These are phyloP conservation scores for Gentiana straminea DNA, from an alignment of 257 asterid genomes.

Conservation along the genomic window DNA sequence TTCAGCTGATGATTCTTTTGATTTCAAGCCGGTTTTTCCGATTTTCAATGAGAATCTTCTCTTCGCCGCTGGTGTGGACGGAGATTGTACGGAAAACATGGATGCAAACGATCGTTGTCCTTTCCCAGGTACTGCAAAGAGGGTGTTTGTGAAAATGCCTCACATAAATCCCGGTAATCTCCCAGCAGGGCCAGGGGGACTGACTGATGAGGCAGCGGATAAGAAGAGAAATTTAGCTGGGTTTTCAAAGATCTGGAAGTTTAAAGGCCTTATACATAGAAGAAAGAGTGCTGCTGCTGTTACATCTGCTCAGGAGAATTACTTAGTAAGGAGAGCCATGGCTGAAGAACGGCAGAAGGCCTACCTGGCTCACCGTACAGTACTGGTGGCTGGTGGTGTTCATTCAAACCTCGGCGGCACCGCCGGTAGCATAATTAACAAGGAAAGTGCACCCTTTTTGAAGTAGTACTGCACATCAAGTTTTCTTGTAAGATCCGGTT, in stretches of 20 bases:
- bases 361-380: slow-evolving; percentile 84
- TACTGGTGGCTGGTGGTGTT: slow-evolving; percentile 44
- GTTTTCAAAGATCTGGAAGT: slow-evolving; percentile 55
- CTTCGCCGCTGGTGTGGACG: slow-evolving; percentile 23
- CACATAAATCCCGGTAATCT: not conserved
- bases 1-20: slow-evolving; percentile 70
- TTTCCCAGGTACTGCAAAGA: slow-evolving; percentile 23
- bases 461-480: not conserved
- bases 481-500: too few relatives aligned
- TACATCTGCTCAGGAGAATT: slow-evolving; percentile 59
- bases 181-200: slow-evolving; percentile 15
- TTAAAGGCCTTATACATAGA: slow-evolving; percentile 46
- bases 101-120: slow-evolving; percentile 19
- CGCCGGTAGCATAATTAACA: slow-evolving; percentile 29
- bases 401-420: slow-evolving; percentile 71
- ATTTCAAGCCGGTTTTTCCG: slow-evolving; percentile 65
- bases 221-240: slow-evolving; percentile 67
- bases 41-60: slow-evolving; percentile 44
- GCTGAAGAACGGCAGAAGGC: slow-evolving; percentile 48
- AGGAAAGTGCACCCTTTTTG: slow-evolving; percentile 77
- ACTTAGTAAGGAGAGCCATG: slow-evolving; percentile 55
- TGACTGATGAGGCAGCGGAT: slow-evolving; percentile 23
- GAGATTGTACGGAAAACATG: slow-evolving; percentile 11
- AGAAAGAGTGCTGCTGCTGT: slow-evolving; percentile 69
- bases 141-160: slow-evolving; percentile 28